Percentiles rank a stretch among this genome's conserved stretches.
Conservation (phyloP, 257 asterid species). For the Striga asiatica region DNA sequence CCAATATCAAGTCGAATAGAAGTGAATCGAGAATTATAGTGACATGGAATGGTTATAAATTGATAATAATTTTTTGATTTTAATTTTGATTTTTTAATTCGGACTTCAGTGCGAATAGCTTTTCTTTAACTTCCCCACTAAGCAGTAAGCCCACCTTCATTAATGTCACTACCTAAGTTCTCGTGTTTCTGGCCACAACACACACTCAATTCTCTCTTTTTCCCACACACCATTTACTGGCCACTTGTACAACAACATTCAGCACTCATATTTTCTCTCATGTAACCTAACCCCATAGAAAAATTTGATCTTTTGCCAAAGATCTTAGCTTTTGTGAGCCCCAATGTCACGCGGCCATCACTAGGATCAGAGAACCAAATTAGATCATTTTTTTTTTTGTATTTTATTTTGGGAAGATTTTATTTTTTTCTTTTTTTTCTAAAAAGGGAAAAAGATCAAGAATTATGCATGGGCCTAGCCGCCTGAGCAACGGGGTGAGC, state of each 20-base stretch:
- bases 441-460: constrained; percentile 3
- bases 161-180: constrained; percentile 19
- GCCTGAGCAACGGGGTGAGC: constrained; percentile 71
- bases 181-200: constrained; percentile 32
- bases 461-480: constrained; percentile 95
- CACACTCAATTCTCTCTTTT: background rate
- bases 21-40: too few relatives aligned
- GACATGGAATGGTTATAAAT: too few relatives aligned
- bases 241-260: constrained; percentile 6
- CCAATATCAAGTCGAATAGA: too few relatives aligned
- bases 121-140: constrained; percentile 29
- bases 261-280: background rate
- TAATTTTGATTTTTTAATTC: too few relatives aligned
- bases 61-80: too few relatives aligned
- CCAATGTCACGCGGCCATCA: constrained; percentile 12
- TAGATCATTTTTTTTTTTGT: constrained; percentile 3
- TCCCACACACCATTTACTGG: constrained; percentile 12
- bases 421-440: background rate
- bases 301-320: constrained; percentile 7
- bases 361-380: constrained; percentile 18
- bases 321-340: constrained; percentile 25
- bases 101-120: constrained; percentile 1
- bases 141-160: constrained; percentile 33
- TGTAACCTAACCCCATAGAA: constrained; percentile 2
- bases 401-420: background rate